Base-by-base conservation (phyloP, 345 rosid species). In the Laguncularia racemosa region DNA sequence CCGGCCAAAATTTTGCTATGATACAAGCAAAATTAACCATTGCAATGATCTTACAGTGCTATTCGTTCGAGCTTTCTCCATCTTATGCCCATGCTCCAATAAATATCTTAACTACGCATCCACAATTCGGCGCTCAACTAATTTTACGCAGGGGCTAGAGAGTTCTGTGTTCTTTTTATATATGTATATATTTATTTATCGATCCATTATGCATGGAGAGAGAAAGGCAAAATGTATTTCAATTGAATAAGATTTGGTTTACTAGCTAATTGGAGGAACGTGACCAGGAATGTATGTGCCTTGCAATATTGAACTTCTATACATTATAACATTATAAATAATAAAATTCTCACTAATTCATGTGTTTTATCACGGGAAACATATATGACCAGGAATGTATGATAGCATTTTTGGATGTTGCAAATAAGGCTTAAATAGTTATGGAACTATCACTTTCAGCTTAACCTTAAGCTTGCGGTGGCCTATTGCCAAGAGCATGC, bases 1-100 rank as follows among this genome's bases (percentile, higher is more conserved):
- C 84, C 0, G 86, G 93, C 3, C 86, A 79, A 64, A 82, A 72
- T 63, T 89, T 82, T 20, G 78, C 95, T 1, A 20, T 82, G 63
- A 19, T 84, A 16, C 91, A 82, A 73, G 81, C 82, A 6, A 89
- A 84, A 66, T 14, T 74, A 49, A 83, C 74, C 0, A 14, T 89
- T 9, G 58, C 81, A 2, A 65, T 84, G 77, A 71, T 85, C 19
- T 62, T 85, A 15, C 78, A 64, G 46, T 71, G 61, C 19, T 85
- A 81, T 62, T 69, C 65, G 5, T 68, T 85, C 14, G 66, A 78
- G 59, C 80, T 81, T 12, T 81, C 96, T 18, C 80, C 89, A 4
- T 53, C 71, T 0, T 72, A 84, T 61, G 65, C 69, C 19, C 85
- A 82, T 59, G 70, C 84, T 11, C 91, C 89, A 4, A 4, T 2